Percentiles rank a stretch among this genome's conserved stretches.
Evolutionary conservation across 1,284 basidiomycete genomes (phyloP).

Genomic region (Ganoderma boninense): DNA sequence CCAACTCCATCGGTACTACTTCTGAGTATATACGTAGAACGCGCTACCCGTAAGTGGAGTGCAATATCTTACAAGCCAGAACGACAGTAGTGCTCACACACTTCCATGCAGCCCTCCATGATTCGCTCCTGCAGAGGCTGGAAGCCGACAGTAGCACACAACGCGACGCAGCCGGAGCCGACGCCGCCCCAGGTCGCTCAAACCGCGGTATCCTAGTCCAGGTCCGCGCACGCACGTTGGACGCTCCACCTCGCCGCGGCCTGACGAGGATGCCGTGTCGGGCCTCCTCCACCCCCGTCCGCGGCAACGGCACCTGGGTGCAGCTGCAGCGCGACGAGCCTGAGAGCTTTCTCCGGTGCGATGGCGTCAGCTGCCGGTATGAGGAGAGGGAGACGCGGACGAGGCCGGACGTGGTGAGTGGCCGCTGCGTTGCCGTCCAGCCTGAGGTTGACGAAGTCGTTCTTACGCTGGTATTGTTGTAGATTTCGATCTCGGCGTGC

Average conservation of each 20-base stretch:
- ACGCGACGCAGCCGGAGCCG: background rate
- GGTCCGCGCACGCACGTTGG: background rate
- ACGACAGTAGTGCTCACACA: too few species aligned
- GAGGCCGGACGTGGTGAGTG: constrained; percentile 11
- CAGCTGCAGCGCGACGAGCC: background rate
- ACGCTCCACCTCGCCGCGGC: background rate
- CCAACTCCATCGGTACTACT: background rate
- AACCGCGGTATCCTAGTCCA: background rate
- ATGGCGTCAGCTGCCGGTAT: constrained; percentile 3
- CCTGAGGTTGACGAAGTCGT: background rate
- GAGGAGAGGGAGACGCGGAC: background rate
- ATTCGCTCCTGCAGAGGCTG: too few species aligned
- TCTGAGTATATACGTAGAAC: too few species aligned
- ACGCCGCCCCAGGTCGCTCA: background rate
- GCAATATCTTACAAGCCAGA: too few species aligned
- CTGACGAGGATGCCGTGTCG: constrained; percentile 7
- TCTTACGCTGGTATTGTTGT: too few species aligned
- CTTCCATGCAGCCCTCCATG: too few species aligned
- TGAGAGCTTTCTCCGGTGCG: background rate
- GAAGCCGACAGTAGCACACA: background rate
- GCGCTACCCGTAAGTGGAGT: too few species aligned
- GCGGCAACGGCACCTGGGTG: background rate
- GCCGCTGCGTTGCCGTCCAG: too few species aligned
- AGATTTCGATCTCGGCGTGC: constrained; percentile 16
- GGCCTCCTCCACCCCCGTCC: constrained; percentile 8